These are phyloP conservation scores for Salix dunnii DNA, from an alignment of 345 rosid genomes.

Conservation along the genomic window DNA sequence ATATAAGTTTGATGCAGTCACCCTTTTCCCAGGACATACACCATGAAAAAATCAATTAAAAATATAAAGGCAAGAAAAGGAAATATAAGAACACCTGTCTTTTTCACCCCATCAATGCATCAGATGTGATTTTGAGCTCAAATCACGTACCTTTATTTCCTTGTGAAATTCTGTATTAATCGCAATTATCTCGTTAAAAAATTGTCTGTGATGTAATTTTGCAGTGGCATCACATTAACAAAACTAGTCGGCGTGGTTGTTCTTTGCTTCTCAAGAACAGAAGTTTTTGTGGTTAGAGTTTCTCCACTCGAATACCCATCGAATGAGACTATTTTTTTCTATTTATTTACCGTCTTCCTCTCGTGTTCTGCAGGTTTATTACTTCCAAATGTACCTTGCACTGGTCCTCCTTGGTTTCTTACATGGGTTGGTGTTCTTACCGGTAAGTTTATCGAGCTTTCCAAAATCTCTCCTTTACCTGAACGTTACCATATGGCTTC, in stretches of 20 bases:
- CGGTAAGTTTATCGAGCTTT: constrained; percentile 47
- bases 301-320: background rate
- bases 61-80: background rate
- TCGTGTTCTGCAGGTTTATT: constrained; percentile 63
- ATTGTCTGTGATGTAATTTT: constrained; percentile 4
- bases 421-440: constrained; percentile 89
- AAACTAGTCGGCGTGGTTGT: constrained; percentile 93
- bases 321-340: background rate
- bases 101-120: background rate
- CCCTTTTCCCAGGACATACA: background rate
- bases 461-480: background rate
- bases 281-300: constrained; percentile 82
- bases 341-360: background rate
- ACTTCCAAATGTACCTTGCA: constrained; percentile 96
- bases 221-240: constrained; percentile 91
- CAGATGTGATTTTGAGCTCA: background rate
- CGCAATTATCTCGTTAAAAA: background rate
- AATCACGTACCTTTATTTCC: background rate
- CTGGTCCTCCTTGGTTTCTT: constrained; percentile 91
- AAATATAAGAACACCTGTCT: background rate
- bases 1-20: background rate
- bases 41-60: background rate
- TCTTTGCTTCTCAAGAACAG: constrained; percentile 88
- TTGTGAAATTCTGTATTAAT: background rate
- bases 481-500: background rate